Base-by-base conservation (phyloP, 805 yeast genomes). In the Candida jianshihensis region DNA sequence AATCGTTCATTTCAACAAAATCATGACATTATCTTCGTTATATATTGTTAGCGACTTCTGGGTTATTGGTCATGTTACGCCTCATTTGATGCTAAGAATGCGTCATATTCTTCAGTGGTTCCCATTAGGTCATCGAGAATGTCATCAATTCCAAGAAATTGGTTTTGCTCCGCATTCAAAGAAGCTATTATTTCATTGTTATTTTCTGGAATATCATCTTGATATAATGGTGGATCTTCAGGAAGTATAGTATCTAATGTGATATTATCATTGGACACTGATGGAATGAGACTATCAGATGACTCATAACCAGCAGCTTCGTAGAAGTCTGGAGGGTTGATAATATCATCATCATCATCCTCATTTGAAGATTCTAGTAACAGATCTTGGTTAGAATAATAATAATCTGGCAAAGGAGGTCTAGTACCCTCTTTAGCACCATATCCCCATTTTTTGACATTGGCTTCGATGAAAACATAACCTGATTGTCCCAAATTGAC, bases 321-420 rank as follows among this genome's bases (percentile, higher is more conserved):
- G 21, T 46, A 54, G 26, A 49, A 51, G 16, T 49, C 55, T 5
- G 57, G 56, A 3, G 52, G 52, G 13, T 49, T 44, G 9, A 48
- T 39, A 7, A 48, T 40, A 5, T 49, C 52, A 10, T 48, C 54
- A 10, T 48, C 54, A 14, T 53, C 57, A 29, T 54, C 63, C 25
- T 55, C 59, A 34, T 57, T 61, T 67, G 60, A 53, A 33, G 80
- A 60, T 50, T 83, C 96, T 20, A 90, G 61, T 36, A 90, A 59
- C 4, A 88, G 76, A 54, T 89, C 96, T 32, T 78, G 78, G 31
- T 75, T 77, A 50, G 79, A 88, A 39, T 79, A 75, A 33, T 85
- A 84, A 60, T 90, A 90, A 9, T 92, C 81, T 1, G 98, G 98
- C 3, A 97, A 96, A 5, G 97, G 95, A 4, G 94, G 81, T 40